Evolutionary conservation across 495 filamentous ascomycete species (phyloP), one percentile per base, ranked within the genome.

Genomic region (Chaetomium cochliodes): DNA sequence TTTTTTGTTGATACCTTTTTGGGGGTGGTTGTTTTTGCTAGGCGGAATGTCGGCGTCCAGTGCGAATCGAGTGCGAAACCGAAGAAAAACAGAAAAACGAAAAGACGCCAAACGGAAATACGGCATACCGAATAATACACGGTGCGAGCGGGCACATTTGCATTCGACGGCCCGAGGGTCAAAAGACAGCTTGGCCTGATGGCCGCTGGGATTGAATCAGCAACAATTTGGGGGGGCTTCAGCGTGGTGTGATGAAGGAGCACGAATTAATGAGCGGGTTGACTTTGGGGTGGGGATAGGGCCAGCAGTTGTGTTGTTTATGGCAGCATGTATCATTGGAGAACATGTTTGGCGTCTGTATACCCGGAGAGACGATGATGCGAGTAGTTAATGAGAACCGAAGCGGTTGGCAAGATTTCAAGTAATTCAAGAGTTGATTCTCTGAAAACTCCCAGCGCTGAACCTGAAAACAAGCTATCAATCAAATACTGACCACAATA

Each of bases 121-220:
- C 51, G 33, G n/a, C 46, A 62, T 62, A 50, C 57, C 6, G 42
- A 50, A 46, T 62, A 66, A 62, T 59, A 58, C 58, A 57, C 8
- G 53, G 63, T 68, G 66, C 66, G 49, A 67, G 60, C 66, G 39
- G 60, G 66, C 66, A 68, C 63, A 51, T 18, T 49, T 59, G 44
- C 18, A 59, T 49, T 49, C 57, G 39, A 13, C 20, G 37, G 41
- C 5, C 5, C 6, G 30, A 12, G 52, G 28, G 26, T 22, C 46
- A 50, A 18, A 20, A 18, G 20, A 20, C n/a, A 47, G 44, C 44
- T 47, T 50, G 46, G 1, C 15, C 12, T 13, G 0, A 13, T 22
- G 53, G 53, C 1, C 18, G n/a, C 28, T 37, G 42, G 44, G 8
- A 5, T 39, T 37, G 12, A 42, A 15, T 23, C 33, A 42, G n/a